Evolutionary conservation across 306 rosid species (phyloP), one percentile per base, ranked within the genome.

Genomic region (Prunus salicina): DNA sequence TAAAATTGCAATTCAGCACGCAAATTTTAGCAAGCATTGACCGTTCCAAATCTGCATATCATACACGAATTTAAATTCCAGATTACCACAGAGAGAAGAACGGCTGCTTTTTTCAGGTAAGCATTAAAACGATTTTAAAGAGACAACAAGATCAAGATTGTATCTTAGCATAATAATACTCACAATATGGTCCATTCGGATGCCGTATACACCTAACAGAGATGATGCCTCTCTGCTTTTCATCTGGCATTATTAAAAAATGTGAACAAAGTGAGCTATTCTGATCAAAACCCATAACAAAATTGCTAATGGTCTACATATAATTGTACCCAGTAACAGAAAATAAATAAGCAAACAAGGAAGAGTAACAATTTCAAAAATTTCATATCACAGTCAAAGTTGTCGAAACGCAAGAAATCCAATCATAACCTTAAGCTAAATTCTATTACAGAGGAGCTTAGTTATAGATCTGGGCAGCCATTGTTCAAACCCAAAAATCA

Each of bases 151-250:
- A 64, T 32, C 27, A 38, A 22, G 11, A 57, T 72, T 56, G 25
- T 34, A 73, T 47, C 46, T 45, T 5, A 27, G 77, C 47, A 45
- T 2, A 65, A 19, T 12, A 58, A 71, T 60, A 83, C 99, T 91
- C 85, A 92, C 99, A 72, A 86, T 69, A 83, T 88, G 99, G 82
- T 96, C 97, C 47, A 20, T 34, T 82, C 97, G 86, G 55, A 96
- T 71, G 71, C 99, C 98, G 70, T 87, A 91, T 65, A 83, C 97
- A 71, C 82, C 80, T 16, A 90, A 70, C 34, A 90, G 47, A 73
- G 73, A 45, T 14, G 75, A 69, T 1, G 73, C 63, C 18, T 76
- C 87, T 83, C 50, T 80, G 75, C 81, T 83, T 77, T 78, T 81
- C 72, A 89, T 86, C 98, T 92, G 89, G 56, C 81, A 85, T 69